Conservation (phyloP, 2,329 filamentous ascomycete species). For the Apiospora saccharicola region DNA sequence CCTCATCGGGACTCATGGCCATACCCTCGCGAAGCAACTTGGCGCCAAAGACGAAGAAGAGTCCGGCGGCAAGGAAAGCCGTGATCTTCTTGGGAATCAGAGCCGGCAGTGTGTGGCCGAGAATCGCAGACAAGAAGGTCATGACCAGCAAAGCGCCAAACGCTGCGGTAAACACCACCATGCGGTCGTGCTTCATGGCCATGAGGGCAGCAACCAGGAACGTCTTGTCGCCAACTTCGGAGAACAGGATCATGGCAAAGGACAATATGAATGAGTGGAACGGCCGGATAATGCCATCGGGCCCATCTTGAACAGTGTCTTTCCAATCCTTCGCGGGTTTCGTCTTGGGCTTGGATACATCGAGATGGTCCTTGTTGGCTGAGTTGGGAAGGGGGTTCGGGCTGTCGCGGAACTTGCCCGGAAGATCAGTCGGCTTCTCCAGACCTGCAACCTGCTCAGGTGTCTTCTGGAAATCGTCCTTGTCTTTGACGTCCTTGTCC, state of each 20-base stretch:
- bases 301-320: conserved; percentile 51
- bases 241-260: conserved; percentile 96
- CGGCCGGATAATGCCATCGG: conserved; percentile 74
- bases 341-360: conserved; percentile 53
- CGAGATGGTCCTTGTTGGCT: conserved; percentile 69
- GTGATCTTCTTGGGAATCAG: conserved; percentile 91
- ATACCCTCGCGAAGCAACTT: conserved; percentile 87
- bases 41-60: conserved; percentile 90
- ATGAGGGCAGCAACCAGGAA: conserved; percentile 97
- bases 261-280: conserved; percentile 91
- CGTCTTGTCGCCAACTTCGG: conserved; percentile 97
- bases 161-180: conserved; percentile 95
- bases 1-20: conserved; percentile 87
- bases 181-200: conserved; percentile 97
- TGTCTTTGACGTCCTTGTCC: conserved; percentile 46
- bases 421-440: conserved; percentile 84
- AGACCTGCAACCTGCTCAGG: conserved; percentile 55
- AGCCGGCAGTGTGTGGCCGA: conserved; percentile 90
- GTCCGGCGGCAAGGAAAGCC: conserved; percentile 80
- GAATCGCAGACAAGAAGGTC: conserved; percentile 91
- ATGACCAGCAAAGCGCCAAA: conserved; percentile 90
- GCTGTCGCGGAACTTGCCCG: conserved; percentile 78
- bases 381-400: conserved; percentile 73
- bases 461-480: conserved; percentile 47
- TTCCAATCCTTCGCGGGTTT: conserved; percentile 42